Evolutionary conservation across 768 basidiomycete species (phyloP), one percentile per base, ranked within the genome.

Genomic region (Mycena kentingensis): DNA sequence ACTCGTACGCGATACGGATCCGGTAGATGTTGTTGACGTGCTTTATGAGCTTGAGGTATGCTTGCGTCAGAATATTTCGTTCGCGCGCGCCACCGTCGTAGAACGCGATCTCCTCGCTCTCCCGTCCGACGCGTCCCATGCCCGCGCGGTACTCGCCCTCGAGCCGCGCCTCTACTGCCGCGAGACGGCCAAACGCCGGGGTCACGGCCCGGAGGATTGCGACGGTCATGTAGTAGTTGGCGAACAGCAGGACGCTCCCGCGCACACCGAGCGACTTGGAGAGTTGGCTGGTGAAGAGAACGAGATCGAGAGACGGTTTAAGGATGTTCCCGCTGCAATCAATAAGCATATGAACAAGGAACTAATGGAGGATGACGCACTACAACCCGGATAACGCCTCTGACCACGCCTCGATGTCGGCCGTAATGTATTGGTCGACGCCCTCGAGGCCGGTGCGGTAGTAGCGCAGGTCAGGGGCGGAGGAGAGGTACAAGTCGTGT

Each of bases 51-150:
- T 81, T 77, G 55, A 87, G 65, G 61, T 98, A 98, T 0, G 92
- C 88, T 16, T 75, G 71, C 46, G 80, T 82, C 34, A 98, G 71
- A 41, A 98, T 94, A 54, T 87, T 84, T 58, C 83, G 83, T 69
- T 98, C 96, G 32, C 89, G 76, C 2, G 75, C 67, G 0, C 93
- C 93, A 0, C 96, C 96, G 57, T 93, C 85, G 68, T 98, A 98
- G 67, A 98, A 98, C 84, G 96, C 96, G 29, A 98, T 79, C 66
- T 98, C 95, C 65, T 98, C 96, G 19, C 87, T 83, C 62, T 98
- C 94, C 54, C 93, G 73, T 0, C 89, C 93, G 5, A 98, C 81
- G 26, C 96, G 71, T 0, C 87, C 85, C 63, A 98, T 86, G 0
- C 93, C 94, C 0, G 85, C 82, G 19, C 96, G 77, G 63, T 95